Evolutionary conservation across 2,329 filamentous ascomycete species (phyloP).

Genomic region (Periconia macrospinosa): DNA sequence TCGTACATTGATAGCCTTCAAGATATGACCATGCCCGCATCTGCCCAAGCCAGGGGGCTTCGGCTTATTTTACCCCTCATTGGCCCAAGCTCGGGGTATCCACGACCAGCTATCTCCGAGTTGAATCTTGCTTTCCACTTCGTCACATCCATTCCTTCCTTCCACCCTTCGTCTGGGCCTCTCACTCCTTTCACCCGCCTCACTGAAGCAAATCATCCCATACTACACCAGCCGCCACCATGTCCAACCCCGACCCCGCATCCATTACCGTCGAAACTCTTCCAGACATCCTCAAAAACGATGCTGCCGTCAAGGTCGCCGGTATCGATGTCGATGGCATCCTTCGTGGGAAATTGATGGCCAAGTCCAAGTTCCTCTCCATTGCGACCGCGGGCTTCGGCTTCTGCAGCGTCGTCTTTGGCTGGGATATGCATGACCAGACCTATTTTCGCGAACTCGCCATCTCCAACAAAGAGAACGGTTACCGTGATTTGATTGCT

Average conservation of each 20-base stretch:
- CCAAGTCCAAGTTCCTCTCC: conserved; percentile 89
- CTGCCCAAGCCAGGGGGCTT: neutral
- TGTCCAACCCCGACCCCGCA: conserved; percentile 25
- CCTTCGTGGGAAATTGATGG: conserved; percentile 85
- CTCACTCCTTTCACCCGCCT: neutral
- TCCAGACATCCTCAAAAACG: conserved; percentile 66
- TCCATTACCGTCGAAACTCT: conserved; percentile 66
- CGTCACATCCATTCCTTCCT: neutral
- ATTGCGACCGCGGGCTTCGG: conserved; percentile 81
- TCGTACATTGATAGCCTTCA: neutral
- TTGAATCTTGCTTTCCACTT: conserved; percentile 9
- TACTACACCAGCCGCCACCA: conserved; percentile 8
- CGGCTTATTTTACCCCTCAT: conserved; percentile 22
- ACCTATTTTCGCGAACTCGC: conserved; percentile 84
- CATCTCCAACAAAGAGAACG: conserved; percentile 88
- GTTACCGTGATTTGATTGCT: conserved; percentile 83
- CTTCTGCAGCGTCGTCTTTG: conserved; percentile 92
- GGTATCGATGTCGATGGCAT: conserved; percentile 87
- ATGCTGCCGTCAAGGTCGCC: conserved; percentile 82
- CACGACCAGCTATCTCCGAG: conserved; percentile 9
- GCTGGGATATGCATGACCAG: conserved; percentile 96
- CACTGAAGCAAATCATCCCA: neutral
- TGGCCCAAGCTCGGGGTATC: conserved; percentile 29
- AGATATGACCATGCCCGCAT: too few relatives aligned
- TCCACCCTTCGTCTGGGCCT: too few relatives aligned